Evolutionary conservation across 139 green algal species (phyloP).

Genomic region (Chlamydomonas eustigma): DNA sequence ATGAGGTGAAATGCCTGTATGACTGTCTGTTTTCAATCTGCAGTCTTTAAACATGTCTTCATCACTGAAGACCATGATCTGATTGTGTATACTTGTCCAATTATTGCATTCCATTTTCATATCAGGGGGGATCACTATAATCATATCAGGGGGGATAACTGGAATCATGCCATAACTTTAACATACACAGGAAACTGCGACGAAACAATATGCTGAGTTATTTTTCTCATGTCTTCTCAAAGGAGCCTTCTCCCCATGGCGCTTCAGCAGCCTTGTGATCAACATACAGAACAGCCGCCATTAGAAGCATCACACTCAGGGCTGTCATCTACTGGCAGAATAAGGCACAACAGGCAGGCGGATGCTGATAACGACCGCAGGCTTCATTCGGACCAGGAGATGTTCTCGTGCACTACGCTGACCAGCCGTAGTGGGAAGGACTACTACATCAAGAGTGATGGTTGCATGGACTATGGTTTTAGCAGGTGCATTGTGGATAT

Average conservation of each 20-base stretch:
- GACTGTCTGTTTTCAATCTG: too few relatives aligned
- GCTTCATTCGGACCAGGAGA: constrained; percentile 10
- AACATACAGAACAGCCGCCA: not conserved
- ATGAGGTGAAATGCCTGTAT: not conserved
- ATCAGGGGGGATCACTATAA: too few relatives aligned
- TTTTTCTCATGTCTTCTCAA: not conserved
- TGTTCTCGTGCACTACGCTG: constrained; percentile 17
- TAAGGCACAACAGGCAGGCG: not conserved
- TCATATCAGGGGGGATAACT: too few relatives aligned
- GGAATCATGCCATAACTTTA: too few relatives aligned
- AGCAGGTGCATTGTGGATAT: constrained; percentile 11
- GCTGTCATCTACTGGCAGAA: not conserved
- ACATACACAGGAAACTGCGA: too few relatives aligned
- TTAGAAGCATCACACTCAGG: too few relatives aligned
- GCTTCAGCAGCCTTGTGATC: constrained; percentile 14
- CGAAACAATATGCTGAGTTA: too few relatives aligned
- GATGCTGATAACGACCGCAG: not conserved
- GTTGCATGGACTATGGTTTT: constrained; percentile 24
- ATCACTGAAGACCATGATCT: too few relatives aligned
- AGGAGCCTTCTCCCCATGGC: constrained; percentile 16
- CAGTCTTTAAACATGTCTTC: too few relatives aligned
- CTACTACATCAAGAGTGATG: constrained; percentile 23
- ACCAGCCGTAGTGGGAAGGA: constrained; percentile 5
- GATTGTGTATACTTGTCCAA: too few relatives aligned
- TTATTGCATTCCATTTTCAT: too few relatives aligned